These are phyloP conservation scores for Ceratocystis cacaofunesta DNA, from an alignment of 2,329 filamentous ascomycete genomes.

Conservation along the genomic window DNA sequence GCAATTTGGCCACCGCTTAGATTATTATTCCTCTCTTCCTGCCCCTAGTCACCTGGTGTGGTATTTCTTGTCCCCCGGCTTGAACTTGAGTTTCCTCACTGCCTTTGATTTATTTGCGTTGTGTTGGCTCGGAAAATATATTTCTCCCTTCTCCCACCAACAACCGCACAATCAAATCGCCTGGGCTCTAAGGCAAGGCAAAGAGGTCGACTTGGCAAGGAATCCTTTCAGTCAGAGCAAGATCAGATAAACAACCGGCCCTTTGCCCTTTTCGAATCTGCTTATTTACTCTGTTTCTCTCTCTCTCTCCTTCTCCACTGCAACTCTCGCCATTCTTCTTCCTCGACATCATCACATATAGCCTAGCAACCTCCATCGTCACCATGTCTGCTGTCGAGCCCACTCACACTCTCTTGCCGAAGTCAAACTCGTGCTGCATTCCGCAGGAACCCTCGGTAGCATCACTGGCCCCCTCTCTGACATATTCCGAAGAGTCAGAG, in stretches of 20 bases:
- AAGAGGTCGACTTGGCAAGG: not conserved
- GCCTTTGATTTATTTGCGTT: not conserved
- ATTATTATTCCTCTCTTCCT: not conserved
- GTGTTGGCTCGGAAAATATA: not conserved
- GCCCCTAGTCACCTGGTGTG: not conserved
- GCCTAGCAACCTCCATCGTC: not conserved
- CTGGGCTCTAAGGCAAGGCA: not conserved
- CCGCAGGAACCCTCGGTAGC: slow-evolving; percentile 29
- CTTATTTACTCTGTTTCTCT: not conserved
- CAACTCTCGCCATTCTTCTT: not conserved
- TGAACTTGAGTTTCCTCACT: not conserved
- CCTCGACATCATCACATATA: not conserved
- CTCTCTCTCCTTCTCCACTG: not conserved
- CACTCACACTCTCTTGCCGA: slow-evolving; percentile 24
- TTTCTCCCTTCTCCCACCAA: not conserved
- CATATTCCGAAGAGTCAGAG: slow-evolving; percentile 48
- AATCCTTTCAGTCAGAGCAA: not conserved
- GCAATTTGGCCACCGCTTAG: slow-evolving; percentile 3
- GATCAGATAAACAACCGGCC: not conserved
- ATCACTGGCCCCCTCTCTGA: slow-evolving; percentile 45
- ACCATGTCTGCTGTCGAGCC: slow-evolving; percentile 21
- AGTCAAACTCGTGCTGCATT: slow-evolving; percentile 25
- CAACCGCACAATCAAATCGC: not conserved
- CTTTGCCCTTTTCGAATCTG: not conserved
- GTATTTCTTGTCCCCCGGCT: not conserved